phyloP scores from a whole-genome alignment of 148 eudicot species.

The Camellia lanceoleosa region DNA sequence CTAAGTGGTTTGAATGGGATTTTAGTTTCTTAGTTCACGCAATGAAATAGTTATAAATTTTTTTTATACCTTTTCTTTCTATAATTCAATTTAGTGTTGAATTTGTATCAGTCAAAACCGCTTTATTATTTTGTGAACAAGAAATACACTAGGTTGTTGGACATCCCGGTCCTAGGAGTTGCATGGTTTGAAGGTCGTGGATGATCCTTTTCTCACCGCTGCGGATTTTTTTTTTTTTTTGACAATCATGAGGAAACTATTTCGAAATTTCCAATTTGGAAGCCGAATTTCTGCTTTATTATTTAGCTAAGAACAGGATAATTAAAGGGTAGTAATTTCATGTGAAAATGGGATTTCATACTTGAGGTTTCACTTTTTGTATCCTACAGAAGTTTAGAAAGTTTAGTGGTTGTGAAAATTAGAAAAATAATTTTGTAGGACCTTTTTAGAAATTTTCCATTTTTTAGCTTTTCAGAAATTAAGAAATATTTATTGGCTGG shows the following conservation, averaged over 20 bases:
- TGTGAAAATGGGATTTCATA: neutral
- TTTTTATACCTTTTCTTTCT: no score
- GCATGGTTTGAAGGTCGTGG: neutral
- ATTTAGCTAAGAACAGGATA: neutral
- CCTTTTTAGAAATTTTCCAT: neutral
- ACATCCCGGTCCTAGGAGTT: neutral
- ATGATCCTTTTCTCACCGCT: neutral
- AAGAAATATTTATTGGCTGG: neutral
- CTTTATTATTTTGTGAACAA: no score
- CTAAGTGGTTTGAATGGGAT: no score
- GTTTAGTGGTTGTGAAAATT: neutral
- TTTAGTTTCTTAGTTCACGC: no score
- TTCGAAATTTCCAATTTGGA: neutral
- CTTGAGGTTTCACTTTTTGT: neutral
- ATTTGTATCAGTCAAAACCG: no score
- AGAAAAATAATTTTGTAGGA: neutral
- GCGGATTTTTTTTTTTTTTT: neutral
- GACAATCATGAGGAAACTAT: neutral
- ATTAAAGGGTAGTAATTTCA: neutral
- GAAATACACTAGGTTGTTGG: neutral
- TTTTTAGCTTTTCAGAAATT: neutral
- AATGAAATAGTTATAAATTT: no score
- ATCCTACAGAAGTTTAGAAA: no score
- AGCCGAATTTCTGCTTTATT: no score
- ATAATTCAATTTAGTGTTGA: no score